Conservation (phyloP, 768 basidiomycete genomes). For the Clitopilus hobsonii region DNA sequence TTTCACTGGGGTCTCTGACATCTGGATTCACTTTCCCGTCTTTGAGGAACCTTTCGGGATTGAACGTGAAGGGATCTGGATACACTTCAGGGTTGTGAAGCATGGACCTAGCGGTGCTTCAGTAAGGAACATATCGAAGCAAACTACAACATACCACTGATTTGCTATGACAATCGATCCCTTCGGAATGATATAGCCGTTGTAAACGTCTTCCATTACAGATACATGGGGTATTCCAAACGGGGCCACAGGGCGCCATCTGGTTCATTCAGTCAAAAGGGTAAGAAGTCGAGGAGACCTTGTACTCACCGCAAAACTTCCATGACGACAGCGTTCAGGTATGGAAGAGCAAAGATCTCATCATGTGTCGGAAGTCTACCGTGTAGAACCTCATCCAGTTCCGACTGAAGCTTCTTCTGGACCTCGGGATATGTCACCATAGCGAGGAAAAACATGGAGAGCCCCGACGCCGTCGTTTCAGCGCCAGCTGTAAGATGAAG, state of each 20-base stretch:
- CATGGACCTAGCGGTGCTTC: too few species aligned
- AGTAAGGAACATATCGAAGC: too few species aligned
- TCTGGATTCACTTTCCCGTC: too few species aligned
- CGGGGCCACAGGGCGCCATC: slow-evolving; percentile 1
- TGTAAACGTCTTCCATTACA: slow-evolving; percentile 6
- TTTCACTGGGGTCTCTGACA: too few species aligned
- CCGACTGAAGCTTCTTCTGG: slow-evolving; percentile 21
- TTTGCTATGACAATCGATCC: slow-evolving; percentile 6
- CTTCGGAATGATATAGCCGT: slow-evolving; percentile 11
- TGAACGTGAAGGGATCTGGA: too few species aligned
- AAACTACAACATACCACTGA: too few species aligned
- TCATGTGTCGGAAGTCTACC: slow-evolving; percentile 18
- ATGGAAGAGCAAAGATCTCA: slow-evolving; percentile 17
- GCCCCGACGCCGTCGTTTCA: background rate
- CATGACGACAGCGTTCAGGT: slow-evolving; percentile 17
- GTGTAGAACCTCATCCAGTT: slow-evolving; percentile 21
- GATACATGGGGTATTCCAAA: background rate
- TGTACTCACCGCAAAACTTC: slow-evolving; percentile 20
- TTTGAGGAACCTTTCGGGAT: too few species aligned
- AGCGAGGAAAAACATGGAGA: slow-evolving; percentile 15
- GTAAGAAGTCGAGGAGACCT: too few species aligned
- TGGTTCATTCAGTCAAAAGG: too few species aligned
- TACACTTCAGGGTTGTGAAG: too few species aligned
- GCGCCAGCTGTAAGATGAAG: background rate
- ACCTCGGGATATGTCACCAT: slow-evolving; percentile 22